A percentile compares a stretch with the other conserved stretches of the same genome.
phyloP scores from a whole-genome alignment of 441 rosid genomes.

The Syzygium syzygioides region DNA sequence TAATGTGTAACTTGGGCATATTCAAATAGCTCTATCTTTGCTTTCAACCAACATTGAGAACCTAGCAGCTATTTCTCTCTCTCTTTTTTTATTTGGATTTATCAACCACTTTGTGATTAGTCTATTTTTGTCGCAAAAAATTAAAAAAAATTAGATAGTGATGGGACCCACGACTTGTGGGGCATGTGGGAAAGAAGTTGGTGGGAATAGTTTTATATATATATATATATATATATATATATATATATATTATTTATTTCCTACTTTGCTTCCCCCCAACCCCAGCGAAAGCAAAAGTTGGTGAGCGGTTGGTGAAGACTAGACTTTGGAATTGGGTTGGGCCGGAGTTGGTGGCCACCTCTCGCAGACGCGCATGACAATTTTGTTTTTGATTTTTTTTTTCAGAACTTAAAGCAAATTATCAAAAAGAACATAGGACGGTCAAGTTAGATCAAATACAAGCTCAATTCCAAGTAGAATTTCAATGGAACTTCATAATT shows the following conservation, averaged over 20 bases:
- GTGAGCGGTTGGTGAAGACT: not conserved
- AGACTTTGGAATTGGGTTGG: not conserved
- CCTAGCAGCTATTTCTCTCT: too few species aligned
- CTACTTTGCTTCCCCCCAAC: not conserved
- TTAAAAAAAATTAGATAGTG: rapidly evolving
- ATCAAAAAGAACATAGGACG: not conserved
- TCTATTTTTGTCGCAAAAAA: too few species aligned
- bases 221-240: not conserved
- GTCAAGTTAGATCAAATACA: too few species aligned
- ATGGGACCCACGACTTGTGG: not conserved
- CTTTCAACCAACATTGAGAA: too few species aligned
- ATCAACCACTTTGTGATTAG: too few species aligned
- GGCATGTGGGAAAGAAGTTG: not conserved
- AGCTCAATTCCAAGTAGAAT: too few species aligned
- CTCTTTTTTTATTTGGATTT: not conserved
- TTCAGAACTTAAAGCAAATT: not conserved
- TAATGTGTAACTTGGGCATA: not conserved
- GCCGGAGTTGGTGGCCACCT: not conserved
- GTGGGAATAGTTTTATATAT: not conserved
- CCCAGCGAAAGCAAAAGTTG: not conserved
- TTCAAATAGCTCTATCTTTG: not conserved
- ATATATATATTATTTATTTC: not conserved
- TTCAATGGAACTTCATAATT: too few species aligned
- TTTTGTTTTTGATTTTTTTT: not conserved
- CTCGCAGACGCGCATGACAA: not conserved